Conservation (phyloP, 768 basidiomycete species). For the Tulasnella sp. region DNA sequence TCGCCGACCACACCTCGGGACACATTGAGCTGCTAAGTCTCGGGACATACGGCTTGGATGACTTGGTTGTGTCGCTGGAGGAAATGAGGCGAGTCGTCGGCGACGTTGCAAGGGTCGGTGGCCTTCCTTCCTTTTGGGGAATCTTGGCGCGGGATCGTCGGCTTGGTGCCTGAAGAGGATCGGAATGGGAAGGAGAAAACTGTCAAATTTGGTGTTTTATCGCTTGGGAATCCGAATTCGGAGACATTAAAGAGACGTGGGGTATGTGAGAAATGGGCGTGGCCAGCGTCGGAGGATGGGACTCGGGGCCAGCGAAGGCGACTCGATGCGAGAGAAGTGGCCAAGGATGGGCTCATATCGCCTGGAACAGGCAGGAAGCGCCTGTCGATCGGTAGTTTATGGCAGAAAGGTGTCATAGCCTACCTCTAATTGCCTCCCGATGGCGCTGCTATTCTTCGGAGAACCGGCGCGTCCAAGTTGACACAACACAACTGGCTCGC, state of each 20-base stretch:
- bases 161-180: neutral
- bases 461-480: neutral
- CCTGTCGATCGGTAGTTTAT: neutral
- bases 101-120: neutral
- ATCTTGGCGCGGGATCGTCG: constrained; percentile 5
- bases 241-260: neutral
- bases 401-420: neutral
- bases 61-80: neutral
- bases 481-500: neutral
- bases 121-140: neutral
- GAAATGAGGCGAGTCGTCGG: neutral
- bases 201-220: constrained; percentile 15
- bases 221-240: neutral
- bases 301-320: neutral
- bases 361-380: neutral
- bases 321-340: neutral
- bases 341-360: neutral
- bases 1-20: neutral
- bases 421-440: neutral
- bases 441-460: neutral
- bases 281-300: neutral
- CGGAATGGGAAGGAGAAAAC: neutral
- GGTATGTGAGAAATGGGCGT: neutral
- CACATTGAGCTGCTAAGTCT: neutral
- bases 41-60: neutral